phyloP scores from a whole-genome alignment of 1,284 basidiomycete genomes.

The Ganoderma multipileum region DNA sequence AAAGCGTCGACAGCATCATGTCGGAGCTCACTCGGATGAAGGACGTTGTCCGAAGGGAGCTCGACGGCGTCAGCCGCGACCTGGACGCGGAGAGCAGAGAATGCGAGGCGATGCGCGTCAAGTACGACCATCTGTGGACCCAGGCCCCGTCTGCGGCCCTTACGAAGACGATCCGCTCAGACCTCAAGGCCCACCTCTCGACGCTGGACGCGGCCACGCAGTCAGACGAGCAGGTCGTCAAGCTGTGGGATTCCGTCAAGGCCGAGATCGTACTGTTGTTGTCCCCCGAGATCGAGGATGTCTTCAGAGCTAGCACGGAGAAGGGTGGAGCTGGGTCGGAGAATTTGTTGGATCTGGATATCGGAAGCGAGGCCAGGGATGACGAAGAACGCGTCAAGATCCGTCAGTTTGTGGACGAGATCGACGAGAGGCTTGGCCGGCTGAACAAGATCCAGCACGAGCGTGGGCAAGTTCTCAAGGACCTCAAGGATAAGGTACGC shows the following conservation, averaged over 20 bases:
- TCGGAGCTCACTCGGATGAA: constrained; percentile 70
- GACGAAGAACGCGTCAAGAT: constrained; percentile 75
- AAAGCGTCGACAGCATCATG: constrained; percentile 70
- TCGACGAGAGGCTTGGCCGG: constrained; percentile 79
- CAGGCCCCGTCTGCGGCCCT: constrained; percentile 85
- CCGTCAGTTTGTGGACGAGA: constrained; percentile 71
- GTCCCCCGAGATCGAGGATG: constrained; percentile 69
- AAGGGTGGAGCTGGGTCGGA: constrained; percentile 51
- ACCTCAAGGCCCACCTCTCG: constrained; percentile 80
- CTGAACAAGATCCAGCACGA: constrained; percentile 87
- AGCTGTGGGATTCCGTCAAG: constrained; percentile 78
- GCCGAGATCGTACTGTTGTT: constrained; percentile 75
- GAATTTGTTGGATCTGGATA: constrained; percentile 74
- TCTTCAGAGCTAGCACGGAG: constrained; percentile 72
- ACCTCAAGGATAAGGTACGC: constrained; percentile 90
- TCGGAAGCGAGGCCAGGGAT: constrained; percentile 67
- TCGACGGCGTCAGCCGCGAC: constrained; percentile 66
- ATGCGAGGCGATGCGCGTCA: constrained; percentile 85
- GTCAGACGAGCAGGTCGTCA: constrained; percentile 81
- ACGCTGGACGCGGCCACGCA: constrained; percentile 81
- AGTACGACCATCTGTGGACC: constrained; percentile 89
- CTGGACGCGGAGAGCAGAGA: constrained; percentile 83
- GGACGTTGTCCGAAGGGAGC: constrained; percentile 62
- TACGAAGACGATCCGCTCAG: constrained; percentile 78
- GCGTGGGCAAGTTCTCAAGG: constrained; percentile 86